Conservation (phyloP, 148 eudicot species). For the Vaccinium macrocarpon region DNA sequence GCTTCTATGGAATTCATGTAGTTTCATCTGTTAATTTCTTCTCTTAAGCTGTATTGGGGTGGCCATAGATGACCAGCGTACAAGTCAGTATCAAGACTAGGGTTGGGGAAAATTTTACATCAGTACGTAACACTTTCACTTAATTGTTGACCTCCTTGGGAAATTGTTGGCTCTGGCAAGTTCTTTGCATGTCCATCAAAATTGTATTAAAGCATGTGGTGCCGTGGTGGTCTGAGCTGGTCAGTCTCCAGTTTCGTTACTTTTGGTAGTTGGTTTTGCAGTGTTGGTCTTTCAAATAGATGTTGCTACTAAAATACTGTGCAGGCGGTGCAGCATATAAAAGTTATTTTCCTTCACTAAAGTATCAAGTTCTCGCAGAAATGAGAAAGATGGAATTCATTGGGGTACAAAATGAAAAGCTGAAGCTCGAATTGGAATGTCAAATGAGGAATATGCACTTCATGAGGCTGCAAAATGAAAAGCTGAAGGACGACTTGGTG, state of each 20-base stretch:
- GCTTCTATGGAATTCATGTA: not conserved
- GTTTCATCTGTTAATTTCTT: not conserved
- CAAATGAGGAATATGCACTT: conserved; percentile 28
- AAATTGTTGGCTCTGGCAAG: not conserved
- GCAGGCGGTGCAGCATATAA: not conserved
- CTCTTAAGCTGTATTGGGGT: not conserved
- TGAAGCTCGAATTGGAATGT: conserved; percentile 29
- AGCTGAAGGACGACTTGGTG: conserved; percentile 27
- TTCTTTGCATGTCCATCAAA: not conserved
- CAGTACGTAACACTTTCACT: not conserved
- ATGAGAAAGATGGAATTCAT: conserved; percentile 39
- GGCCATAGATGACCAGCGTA: not conserved
- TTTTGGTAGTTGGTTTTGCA: not conserved
- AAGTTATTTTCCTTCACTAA: not conserved
- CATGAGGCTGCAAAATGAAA: conserved; percentile 24
- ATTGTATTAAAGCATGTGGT: not conserved
- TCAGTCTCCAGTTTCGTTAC: not conserved
- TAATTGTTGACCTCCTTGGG: not conserved
- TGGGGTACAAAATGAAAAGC: conserved; percentile 30
- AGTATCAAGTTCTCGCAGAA: conserved; percentile 16
- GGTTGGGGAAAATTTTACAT: not conserved
- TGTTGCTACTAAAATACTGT: not conserved
- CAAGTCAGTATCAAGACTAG: not conserved
- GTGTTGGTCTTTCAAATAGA: not conserved
- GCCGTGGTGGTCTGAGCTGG: not conserved